Conservation (phyloP, 78 protist species). For the Dictyostelium firmibasis region DNA sequence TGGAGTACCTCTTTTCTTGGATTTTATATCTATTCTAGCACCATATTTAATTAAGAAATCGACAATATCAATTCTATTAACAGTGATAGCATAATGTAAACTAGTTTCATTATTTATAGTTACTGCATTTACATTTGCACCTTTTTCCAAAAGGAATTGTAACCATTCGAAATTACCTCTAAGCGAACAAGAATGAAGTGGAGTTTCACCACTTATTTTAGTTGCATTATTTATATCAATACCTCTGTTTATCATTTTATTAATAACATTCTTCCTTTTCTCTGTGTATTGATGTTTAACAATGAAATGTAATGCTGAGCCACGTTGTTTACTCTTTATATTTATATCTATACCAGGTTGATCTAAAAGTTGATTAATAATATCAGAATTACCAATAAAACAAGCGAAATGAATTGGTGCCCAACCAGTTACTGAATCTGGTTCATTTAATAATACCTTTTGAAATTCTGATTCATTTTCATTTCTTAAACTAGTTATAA, state of each 20-base stretch:
- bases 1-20: slow-evolving; percentile 65
- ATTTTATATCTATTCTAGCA: slow-evolving; percentile 11
- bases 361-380: slow-evolving; percentile 5
- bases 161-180: slow-evolving; percentile 39
- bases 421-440: slow-evolving; percentile 48
- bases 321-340: slow-evolving; percentile 22
- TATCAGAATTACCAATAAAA: slow-evolving; percentile 47
- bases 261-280: slow-evolving; percentile 31
- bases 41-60: not conserved
- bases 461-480: not conserved
- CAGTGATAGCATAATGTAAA: slow-evolving; percentile 68
- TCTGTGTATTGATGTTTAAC: slow-evolving; percentile 46
- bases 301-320: slow-evolving; percentile 34
- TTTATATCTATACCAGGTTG: slow-evolving; percentile 23
- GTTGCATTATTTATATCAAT: not conserved
- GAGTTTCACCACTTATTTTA: slow-evolving; percentile 37
- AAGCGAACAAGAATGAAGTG: slow-evolving; percentile 39
- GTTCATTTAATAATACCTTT: not conserved
- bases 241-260: slow-evolving; percentile 16
- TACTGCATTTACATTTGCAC: slow-evolving; percentile 35
- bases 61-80: not conserved
- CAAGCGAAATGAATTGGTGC: slow-evolving; percentile 58
- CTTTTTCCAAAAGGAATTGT: slow-evolving; percentile 20
- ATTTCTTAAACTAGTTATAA: not conserved
- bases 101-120: slow-evolving; percentile 27